Conservation (phyloP, 1,139 yeast genomes). For the Taiozyma sp. region DNA sequence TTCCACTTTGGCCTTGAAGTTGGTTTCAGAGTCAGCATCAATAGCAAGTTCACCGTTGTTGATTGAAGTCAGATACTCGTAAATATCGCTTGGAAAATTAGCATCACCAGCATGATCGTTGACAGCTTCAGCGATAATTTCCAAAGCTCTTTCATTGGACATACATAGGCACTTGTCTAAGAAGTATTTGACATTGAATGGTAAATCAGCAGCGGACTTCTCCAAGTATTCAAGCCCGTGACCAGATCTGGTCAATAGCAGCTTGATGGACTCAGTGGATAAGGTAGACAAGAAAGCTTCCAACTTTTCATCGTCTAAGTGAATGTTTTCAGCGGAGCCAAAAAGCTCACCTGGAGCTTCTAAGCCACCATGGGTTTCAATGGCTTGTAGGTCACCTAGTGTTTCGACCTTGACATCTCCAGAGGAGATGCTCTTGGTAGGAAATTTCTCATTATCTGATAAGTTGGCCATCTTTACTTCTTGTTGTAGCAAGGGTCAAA, state of each 20-base stretch:
- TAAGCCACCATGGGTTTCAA: neutral
- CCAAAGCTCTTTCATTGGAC: neutral
- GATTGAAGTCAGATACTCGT: neutral
- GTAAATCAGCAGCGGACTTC: constrained; percentile 26
- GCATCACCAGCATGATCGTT: neutral
- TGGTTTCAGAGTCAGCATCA: neutral
- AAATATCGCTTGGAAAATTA: neutral
- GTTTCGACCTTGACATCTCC: neutral
- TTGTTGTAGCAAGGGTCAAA: neutral
- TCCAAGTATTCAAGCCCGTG: constrained; percentile 14
- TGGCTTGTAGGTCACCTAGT: neutral
- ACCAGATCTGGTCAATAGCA: neutral
- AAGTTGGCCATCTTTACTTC: neutral
- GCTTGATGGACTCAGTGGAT: neutral
- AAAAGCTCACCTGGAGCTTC: neutral
- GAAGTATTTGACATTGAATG: neutral
- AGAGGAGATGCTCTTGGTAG: neutral
- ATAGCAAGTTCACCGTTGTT: neutral
- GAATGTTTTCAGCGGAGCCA: neutral
- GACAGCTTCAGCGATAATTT: neutral
- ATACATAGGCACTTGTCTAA: neutral
- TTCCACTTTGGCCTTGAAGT: constrained; percentile 19
- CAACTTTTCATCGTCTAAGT: neutral
- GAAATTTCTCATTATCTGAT: neutral
- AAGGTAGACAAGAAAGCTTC: neutral